Evolutionary conservation across 805 yeast species (phyloP).

Genomic region (Starmerella bombi): DNA sequence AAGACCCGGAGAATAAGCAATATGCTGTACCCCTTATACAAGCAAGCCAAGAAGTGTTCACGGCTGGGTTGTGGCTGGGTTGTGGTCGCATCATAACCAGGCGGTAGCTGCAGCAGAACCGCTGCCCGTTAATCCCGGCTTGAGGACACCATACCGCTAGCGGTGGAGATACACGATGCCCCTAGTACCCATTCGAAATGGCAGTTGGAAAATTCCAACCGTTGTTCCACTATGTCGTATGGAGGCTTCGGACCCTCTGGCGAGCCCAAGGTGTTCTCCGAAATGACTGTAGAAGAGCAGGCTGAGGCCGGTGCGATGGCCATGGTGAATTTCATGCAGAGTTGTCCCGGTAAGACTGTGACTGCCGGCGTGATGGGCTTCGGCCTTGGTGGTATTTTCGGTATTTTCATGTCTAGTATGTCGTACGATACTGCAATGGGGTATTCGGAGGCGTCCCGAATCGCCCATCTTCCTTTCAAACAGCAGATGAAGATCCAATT

Average conservation of each 20-base stretch:
- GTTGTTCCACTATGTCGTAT: constrained; percentile 15
- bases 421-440: constrained; percentile 71
- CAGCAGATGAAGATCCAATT: constrained; percentile 89
- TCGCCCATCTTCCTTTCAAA: constrained; percentile 74
- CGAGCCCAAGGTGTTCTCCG: constrained; percentile 36
- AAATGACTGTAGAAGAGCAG: constrained; percentile 84
- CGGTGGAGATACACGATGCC: too few species aligned
- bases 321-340: constrained; percentile 71
- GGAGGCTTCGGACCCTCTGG: constrained; percentile 11
- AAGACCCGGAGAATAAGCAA: too few species aligned
- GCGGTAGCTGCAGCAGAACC: too few species aligned
- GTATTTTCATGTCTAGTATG: constrained; percentile 72
- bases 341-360: constrained; percentile 88
- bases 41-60: too few species aligned
- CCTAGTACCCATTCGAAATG: too few species aligned
- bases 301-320: constrained; percentile 79
- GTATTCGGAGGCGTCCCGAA: constrained; percentile 37
- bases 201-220: too few species aligned
- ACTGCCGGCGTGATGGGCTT: constrained; percentile 92
- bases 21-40: too few species aligned
- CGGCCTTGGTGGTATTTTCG: constrained; percentile 89
- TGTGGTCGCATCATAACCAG: too few species aligned
- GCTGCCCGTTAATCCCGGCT: too few species aligned
- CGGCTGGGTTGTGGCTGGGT: too few species aligned
- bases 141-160: too few species aligned